Conservation (phyloP, 441 rosid genomes). For the Hura crepitans region DNA sequence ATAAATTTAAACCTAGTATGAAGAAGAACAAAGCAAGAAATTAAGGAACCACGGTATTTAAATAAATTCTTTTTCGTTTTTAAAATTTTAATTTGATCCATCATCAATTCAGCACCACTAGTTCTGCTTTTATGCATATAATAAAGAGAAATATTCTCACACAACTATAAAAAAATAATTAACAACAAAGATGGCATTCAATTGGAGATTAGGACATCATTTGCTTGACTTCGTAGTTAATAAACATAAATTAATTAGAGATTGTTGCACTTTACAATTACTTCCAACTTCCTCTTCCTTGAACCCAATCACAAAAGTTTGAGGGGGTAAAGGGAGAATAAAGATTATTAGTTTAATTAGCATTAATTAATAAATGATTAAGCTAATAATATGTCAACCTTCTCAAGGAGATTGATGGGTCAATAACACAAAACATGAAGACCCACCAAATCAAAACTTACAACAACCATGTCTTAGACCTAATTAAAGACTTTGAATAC, state of each 20-base stretch:
- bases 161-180: not conserved
- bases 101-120: no score
- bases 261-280: constrained; percentile 33
- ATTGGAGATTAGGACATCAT: not conserved
- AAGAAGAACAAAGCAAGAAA: constrained; percentile 11
- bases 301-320: not conserved
- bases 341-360: constrained; percentile 13
- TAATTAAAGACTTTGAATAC: constrained; percentile 22
- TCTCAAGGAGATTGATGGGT: constrained; percentile 22
- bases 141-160: not conserved
- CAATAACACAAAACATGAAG: constrained; percentile 43
- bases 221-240: constrained; percentile 13
- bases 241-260: constrained; percentile 23
- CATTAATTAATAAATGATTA: constrained; percentile 17
- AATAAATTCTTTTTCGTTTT: constrained; percentile 7
- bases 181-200: not conserved
- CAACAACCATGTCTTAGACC: constrained; percentile 42
- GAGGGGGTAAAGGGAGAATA: not conserved
- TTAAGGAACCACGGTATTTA: constrained; percentile 1
- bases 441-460: constrained; percentile 44
- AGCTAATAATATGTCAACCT: constrained; percentile 28
- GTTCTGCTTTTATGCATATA: not conserved
- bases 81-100: no score
- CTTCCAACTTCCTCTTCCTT: constrained; percentile 24
- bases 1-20: not conserved